Evolutionary conservation across 768 basidiomycete species (phyloP).

Genomic region (Neoboletus brunneissimus): DNA sequence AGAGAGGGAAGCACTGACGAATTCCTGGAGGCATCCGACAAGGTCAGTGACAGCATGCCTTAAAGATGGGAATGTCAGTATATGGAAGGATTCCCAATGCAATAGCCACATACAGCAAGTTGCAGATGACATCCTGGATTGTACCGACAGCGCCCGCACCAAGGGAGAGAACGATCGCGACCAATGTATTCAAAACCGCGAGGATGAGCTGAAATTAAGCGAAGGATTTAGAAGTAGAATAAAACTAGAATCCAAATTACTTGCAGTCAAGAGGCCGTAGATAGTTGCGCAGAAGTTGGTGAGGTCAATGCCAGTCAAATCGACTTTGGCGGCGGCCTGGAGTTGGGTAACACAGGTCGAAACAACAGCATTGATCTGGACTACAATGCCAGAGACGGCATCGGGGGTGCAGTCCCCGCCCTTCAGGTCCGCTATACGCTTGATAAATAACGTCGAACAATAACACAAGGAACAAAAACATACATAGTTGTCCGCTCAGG

Average conservation of each 20-base stretch:
- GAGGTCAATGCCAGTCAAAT: slow-evolving; percentile 11
- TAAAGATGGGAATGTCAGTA: not conserved
- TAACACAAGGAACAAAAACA: not conserved
- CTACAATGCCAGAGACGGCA: slow-evolving; percentile 6
- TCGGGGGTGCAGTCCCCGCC: slow-evolving; percentile 8
- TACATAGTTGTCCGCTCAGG: slow-evolving; percentile 7
- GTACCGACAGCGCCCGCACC: not conserved
- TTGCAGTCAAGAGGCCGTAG: slow-evolving; percentile 4
- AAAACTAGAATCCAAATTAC: not conserved
- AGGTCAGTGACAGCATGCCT: slow-evolving; percentile 8
- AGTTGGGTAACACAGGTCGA: slow-evolving; percentile 7
- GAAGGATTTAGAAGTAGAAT: not conserved
- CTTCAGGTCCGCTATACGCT: not conserved
- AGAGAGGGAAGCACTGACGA: not conserved
- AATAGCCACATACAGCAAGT: slow-evolving; percentile 13
- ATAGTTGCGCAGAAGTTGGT: slow-evolving; percentile 1
- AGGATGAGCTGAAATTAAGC: slow-evolving; percentile 1
- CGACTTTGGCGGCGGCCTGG: slow-evolving; percentile 3
- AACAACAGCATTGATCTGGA: slow-evolving; percentile 11
- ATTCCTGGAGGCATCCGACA: slow-evolving; percentile 13
- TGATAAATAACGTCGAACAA: not conserved
- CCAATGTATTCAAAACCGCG: slow-evolving; percentile 2
- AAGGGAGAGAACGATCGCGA: slow-evolving; percentile 1
- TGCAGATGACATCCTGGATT: not conserved
- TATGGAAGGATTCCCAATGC: not conserved